Conservation (phyloP, 345 rosid species). For the Laguncularia racemosa region DNA sequence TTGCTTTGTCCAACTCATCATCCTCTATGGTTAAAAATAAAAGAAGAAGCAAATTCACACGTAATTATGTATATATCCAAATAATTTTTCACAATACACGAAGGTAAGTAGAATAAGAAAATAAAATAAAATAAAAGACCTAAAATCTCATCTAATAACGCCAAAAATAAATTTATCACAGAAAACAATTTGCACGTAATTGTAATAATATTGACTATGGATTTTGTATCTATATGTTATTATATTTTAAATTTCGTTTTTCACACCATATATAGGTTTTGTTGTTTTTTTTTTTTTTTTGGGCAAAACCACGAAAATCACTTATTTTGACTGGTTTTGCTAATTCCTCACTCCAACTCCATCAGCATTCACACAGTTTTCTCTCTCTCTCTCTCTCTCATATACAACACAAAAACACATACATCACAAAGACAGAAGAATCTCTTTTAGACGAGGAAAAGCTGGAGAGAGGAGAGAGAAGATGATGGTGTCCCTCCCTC, state of each 20-base stretch:
- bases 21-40: not conserved
- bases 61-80: constrained; percentile 1
- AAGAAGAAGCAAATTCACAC: not conserved
- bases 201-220: too few species aligned
- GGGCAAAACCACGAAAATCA: constrained; percentile 17
- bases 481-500: not conserved
- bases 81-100: constrained; percentile 6
- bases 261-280: too few species aligned
- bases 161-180: too few species aligned
- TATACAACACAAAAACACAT: constrained; percentile 8
- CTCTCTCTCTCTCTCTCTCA: constrained; percentile 12
- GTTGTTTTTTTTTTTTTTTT: too few species aligned
- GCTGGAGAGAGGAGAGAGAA: too few species aligned
- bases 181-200: too few species aligned
- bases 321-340: constrained; percentile 26
- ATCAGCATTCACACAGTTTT: not conserved
- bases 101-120: not conserved
- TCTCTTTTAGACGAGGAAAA: not conserved
- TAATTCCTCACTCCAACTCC: constrained; percentile 1
- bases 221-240: too few species aligned
- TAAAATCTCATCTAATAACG: too few species aligned
- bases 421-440: too few species aligned
- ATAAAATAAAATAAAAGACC: too few species aligned
- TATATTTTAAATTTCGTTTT: too few species aligned
- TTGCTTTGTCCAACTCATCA: constrained; percentile 20